These are phyloP conservation scores for Caryopteris hybrid DNA, from an alignment of 305 asterid genomes.

Conservation along the genomic window DNA sequence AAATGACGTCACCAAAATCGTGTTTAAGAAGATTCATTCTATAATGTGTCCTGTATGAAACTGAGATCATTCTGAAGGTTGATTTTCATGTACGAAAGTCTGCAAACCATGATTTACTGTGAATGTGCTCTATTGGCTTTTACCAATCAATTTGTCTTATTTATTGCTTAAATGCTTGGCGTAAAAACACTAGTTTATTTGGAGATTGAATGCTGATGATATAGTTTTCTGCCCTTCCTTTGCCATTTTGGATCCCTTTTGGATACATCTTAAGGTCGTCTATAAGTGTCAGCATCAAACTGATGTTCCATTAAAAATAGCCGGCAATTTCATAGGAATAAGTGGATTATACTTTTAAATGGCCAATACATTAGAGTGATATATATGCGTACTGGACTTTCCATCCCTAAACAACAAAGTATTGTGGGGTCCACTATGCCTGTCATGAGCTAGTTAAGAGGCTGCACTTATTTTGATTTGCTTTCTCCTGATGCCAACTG, in stretches of 20 bases:
- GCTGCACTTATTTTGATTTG: neutral
- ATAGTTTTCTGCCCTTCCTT: neutral
- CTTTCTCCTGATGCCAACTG: neutral
- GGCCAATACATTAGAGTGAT: neutral
- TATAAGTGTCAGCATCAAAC: neutral
- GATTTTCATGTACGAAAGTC: neutral
- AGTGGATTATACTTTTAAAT: neutral
- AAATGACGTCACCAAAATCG: neutral
- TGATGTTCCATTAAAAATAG: neutral
- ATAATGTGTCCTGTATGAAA: neutral
- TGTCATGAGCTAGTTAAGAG: neutral
- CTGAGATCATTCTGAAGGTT: neutral
- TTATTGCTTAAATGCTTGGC: neutral
- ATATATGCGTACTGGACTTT: neutral
- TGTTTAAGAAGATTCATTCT: neutral
- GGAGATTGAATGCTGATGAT: neutral
- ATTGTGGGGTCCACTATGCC: neutral
- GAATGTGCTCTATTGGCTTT: neutral
- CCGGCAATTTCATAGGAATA: neutral
- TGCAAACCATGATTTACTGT: neutral
- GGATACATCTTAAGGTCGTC: neutral
- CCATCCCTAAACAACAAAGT: neutral
- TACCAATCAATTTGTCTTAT: neutral
- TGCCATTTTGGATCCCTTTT: neutral
- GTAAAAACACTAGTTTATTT: neutral